These are phyloP conservation scores for Talaromyces rugulosus DNA, from an alignment of 2,329 filamentous ascomycete species.

Conservation along the genomic window DNA sequence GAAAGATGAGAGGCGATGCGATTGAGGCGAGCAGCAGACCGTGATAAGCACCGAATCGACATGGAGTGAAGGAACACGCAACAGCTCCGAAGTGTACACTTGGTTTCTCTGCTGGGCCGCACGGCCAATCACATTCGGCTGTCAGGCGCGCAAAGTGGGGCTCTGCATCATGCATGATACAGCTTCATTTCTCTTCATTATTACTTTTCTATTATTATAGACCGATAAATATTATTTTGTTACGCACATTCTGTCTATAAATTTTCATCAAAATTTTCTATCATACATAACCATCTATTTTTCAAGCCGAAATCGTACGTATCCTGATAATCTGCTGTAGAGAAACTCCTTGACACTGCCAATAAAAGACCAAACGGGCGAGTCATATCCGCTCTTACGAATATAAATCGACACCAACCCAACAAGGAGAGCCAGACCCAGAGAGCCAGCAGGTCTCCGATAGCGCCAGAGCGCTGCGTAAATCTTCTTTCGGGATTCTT, in stretches of 20 bases:
- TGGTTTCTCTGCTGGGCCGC: constrained; percentile 9
- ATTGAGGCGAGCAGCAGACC: neutral
- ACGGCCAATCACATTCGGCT: neutral
- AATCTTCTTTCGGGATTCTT: constrained; percentile 55
- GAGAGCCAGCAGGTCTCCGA: constrained; percentile 58
- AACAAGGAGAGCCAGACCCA: constrained; percentile 63
- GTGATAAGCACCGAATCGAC: neutral
- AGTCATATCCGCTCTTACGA: constrained; percentile 43
- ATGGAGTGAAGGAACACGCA: neutral
- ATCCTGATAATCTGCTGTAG: constrained; percentile 3
- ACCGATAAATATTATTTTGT: neutral
- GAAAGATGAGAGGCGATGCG: neutral
- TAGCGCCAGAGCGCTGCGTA: constrained; percentile 58
- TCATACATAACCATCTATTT: neutral
- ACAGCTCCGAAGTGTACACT: constrained; percentile 11
- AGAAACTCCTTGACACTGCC: constrained; percentile 23
- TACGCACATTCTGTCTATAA: neutral
- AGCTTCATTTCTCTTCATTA: neutral
- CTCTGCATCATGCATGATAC: neutral
- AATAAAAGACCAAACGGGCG: constrained; percentile 29
- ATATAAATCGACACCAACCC: constrained; percentile 66
- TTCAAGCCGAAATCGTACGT: neutral
- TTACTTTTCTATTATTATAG: neutral
- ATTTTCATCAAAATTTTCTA: neutral
- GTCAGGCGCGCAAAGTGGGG: neutral